A percentile compares a stretch with the other conserved stretches of the same genome.
These are phyloP conservation scores for Wickerhamiella sorbophila DNA, from an alignment of 805 yeast genomes.

Conservation along the genomic window DNA sequence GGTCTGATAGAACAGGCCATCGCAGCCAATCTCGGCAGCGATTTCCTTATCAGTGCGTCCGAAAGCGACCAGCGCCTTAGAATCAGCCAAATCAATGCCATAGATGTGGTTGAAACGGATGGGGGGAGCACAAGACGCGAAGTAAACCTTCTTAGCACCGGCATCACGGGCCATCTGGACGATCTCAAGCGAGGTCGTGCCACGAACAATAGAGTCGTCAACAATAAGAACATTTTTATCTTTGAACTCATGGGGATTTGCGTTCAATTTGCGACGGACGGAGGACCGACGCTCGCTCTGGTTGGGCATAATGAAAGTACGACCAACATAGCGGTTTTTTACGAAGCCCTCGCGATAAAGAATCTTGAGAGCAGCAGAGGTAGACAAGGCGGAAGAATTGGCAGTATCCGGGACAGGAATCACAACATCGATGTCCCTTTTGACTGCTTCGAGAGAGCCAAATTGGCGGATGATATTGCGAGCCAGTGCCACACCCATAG, in stretches of 20 bases:
- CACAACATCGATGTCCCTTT: constrained; percentile 70
- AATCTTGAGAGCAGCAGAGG: constrained; percentile 64
- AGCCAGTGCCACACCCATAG: constrained; percentile 88
- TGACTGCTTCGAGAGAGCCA: constrained; percentile 32
- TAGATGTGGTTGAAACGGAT: constrained; percentile 90
- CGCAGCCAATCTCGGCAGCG: constrained; percentile 72
- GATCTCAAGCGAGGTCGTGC: constrained; percentile 92
- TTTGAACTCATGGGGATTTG: constrained; percentile 85
- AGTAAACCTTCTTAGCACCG: constrained; percentile 87
- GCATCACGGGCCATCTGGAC: constrained; percentile 98
- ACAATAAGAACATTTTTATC: constrained; percentile 77
- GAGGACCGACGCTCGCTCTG: constrained; percentile 88
- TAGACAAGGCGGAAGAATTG: constrained; percentile 86
- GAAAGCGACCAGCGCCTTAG: constrained; percentile 83
- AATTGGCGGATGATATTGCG: constrained; percentile 39
- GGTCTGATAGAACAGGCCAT: constrained; percentile 76
- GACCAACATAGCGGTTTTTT: constrained; percentile 90
- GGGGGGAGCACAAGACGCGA: constrained; percentile 98
- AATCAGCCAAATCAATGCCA: constrained; percentile 95
- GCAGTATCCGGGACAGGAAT: constrained; percentile 98
- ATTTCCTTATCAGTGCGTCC: constrained; percentile 61
- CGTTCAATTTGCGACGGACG: constrained; percentile 87
- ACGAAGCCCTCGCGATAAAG: constrained; percentile 96
- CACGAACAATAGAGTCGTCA: constrained; percentile 95
- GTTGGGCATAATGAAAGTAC: constrained; percentile 97